Percentiles rank a stretch among this genome's conserved stretches.
These are phyloP conservation scores for Cladosporium oxysporum DNA, from an alignment of 2,329 filamentous ascomycete genomes.

Conservation along the genomic window DNA sequence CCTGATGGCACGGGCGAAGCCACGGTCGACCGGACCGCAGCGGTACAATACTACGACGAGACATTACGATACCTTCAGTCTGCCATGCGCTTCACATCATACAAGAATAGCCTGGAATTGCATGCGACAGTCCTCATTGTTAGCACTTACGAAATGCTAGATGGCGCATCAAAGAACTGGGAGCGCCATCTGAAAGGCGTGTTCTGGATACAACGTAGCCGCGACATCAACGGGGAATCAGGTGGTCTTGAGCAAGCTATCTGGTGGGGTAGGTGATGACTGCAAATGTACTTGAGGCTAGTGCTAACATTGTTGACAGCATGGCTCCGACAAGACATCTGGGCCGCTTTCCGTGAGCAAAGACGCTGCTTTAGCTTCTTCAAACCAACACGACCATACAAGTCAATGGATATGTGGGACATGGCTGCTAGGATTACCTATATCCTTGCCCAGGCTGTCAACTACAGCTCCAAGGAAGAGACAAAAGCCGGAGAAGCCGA, in stretches of 20 bases:
- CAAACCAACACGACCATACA: slow-evolving; percentile 53
- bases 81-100: slow-evolving; percentile 59
- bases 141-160: slow-evolving; percentile 68
- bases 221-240: slow-evolving; percentile 61
- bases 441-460: slow-evolving; percentile 58
- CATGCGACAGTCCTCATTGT: slow-evolving; percentile 62
- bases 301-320: neutral
- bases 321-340: slow-evolving; percentile 64
- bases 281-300: neutral
- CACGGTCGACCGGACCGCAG: slow-evolving; percentile 35
- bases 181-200: slow-evolving; percentile 64
- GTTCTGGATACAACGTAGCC: slow-evolving; percentile 66
- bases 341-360: slow-evolving; percentile 63
- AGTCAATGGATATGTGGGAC: slow-evolving; percentile 54
- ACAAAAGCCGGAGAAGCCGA: slow-evolving; percentile 45
- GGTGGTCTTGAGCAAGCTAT: slow-evolving; percentile 59
- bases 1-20: slow-evolving; percentile 29
- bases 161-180: slow-evolving; percentile 59
- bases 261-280: slow-evolving; percentile 54
- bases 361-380: slow-evolving; percentile 60
- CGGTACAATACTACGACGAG: slow-evolving; percentile 61
- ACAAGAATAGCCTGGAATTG: slow-evolving; percentile 59
- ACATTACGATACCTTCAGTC: slow-evolving; percentile 63
- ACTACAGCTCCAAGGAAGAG: slow-evolving; percentile 59
- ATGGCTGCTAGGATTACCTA: slow-evolving; percentile 57